A percentile compares a stretch with the other conserved stretches of the same genome.
Evolutionary conservation across 2,329 filamentous ascomycete species (phyloP).

Genomic region (Domatiomyces catenatus): DNA sequence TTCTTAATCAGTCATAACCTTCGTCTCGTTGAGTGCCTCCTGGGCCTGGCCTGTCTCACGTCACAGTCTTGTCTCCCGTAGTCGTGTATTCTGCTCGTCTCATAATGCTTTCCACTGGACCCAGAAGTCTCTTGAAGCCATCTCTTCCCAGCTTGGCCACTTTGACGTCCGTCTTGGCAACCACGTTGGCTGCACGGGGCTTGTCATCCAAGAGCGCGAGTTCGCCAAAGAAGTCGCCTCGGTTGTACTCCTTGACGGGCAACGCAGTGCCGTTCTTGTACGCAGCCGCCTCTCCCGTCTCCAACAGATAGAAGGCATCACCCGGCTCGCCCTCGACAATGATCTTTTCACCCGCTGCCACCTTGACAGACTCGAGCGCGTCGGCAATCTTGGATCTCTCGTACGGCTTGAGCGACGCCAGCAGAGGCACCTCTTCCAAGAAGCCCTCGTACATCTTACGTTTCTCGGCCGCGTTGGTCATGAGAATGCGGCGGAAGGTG

Average conservation of each 20-base stretch:
- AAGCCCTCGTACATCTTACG: constrained; percentile 96
- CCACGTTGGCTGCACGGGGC: constrained; percentile 75
- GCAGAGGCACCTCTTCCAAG: constrained; percentile 78
- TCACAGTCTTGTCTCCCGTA: constrained; percentile 24
- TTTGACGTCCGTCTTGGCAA: constrained; percentile 75
- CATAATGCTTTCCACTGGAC: constrained; percentile 90
- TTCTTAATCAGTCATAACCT: not conserved
- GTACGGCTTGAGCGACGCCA: constrained; percentile 71
- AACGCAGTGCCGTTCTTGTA: constrained; percentile 59
- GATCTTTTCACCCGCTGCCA: constrained; percentile 61
- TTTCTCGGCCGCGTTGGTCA: constrained; percentile 94
- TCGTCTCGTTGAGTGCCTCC: not conserved
- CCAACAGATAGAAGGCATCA: constrained; percentile 80
- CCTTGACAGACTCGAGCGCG: constrained; percentile 82
- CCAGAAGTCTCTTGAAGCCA: constrained; percentile 83
- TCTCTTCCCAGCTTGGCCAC: constrained; percentile 84
- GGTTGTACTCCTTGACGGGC: constrained; percentile 65
- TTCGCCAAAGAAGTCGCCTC: constrained; percentile 96
- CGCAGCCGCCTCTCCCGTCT: constrained; percentile 72
- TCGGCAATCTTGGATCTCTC: constrained; percentile 96
- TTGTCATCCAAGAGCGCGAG: constrained; percentile 85
- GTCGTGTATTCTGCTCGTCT: constrained; percentile 42
- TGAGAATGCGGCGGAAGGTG: constrained; percentile 92
- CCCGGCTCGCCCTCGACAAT: constrained; percentile 86
- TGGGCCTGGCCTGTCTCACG: constrained; percentile 2